Conservation (phyloP, 2,329 filamentous ascomycete species). For the Microdochium paspali region DNA sequence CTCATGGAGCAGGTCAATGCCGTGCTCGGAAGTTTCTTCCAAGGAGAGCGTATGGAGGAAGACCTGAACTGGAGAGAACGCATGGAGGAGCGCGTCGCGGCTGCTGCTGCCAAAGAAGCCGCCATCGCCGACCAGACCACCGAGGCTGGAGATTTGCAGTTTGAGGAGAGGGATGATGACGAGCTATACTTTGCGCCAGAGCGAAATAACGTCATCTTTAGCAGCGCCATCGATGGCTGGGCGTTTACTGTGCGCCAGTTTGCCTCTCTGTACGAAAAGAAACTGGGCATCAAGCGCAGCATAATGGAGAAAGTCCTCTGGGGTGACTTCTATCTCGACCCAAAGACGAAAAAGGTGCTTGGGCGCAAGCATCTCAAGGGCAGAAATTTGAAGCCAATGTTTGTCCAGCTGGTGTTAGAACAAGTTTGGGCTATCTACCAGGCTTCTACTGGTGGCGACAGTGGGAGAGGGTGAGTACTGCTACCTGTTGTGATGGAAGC, state of each 20-base stretch:
- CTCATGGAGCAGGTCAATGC: slow-evolving; percentile 94
- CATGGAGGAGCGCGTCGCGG: slow-evolving; percentile 77
- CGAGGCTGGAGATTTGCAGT: slow-evolving; percentile 54
- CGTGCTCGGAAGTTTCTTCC: slow-evolving; percentile 93
- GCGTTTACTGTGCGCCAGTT: slow-evolving; percentile 96
- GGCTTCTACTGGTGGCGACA: slow-evolving; percentile 74
- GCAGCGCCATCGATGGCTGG: slow-evolving; percentile 97
- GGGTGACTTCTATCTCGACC: slow-evolving; percentile 94
- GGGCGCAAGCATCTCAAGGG: slow-evolving; percentile 90
- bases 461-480: slow-evolving; percentile 64
- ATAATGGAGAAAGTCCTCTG: slow-evolving; percentile 89
- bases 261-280: slow-evolving; percentile 88
- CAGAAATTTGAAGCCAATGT: slow-evolving; percentile 86
- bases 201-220: slow-evolving; percentile 98
- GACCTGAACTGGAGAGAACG: slow-evolving; percentile 91
- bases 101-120: slow-evolving; percentile 52
- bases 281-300: slow-evolving; percentile 85
- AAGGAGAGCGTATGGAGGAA: slow-evolving; percentile 97
- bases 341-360: slow-evolving; percentile 91
- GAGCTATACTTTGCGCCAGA: slow-evolving; percentile 97
- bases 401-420: slow-evolving; percentile 91
- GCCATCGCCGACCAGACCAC: slow-evolving; percentile 37
- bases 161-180: slow-evolving; percentile 88
- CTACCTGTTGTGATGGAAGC: slow-evolving; percentile 17
- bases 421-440: slow-evolving; percentile 95